Evolutionary conservation across 2,329 filamentous ascomycete genomes (phyloP).

Genomic region (Cordyceps pruinosa): DNA sequence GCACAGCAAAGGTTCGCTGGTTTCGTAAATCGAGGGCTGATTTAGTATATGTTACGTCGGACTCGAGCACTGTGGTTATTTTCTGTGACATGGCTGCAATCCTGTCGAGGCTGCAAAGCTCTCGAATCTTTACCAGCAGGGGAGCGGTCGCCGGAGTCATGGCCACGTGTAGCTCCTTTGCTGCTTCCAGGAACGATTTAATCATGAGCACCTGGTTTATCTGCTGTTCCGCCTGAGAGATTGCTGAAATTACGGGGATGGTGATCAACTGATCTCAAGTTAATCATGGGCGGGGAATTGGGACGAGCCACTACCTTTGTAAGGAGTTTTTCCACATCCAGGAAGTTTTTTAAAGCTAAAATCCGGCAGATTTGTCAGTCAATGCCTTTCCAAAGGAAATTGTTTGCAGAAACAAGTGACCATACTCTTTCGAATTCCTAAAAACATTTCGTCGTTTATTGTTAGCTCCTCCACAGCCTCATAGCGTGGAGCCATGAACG

Average conservation of each 20-base stretch:
- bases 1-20: constrained; percentile 85
- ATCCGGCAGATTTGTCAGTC: constrained; percentile 15
- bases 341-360: constrained; percentile 62
- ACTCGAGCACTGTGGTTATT: constrained; percentile 68
- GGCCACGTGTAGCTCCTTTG: constrained; percentile 61
- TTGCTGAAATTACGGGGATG: constrained; percentile 57
- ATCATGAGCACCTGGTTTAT: constrained; percentile 83
- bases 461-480: constrained; percentile 79
- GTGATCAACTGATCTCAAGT: constrained; percentile 57
- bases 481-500: constrained; percentile 64
- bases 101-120: constrained; percentile 59
- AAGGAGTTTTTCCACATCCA: constrained; percentile 73
- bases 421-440: constrained; percentile 60
- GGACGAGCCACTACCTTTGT: constrained; percentile 50
- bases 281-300: neutral
- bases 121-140: constrained; percentile 60
- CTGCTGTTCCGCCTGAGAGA: constrained; percentile 68
- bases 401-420: too few relatives aligned
- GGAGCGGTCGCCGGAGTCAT: constrained; percentile 56
- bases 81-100: constrained; percentile 53
- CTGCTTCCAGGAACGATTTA: constrained; percentile 69
- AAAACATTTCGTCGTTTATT: constrained; percentile 79
- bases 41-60: constrained; percentile 71
- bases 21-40: constrained; percentile 81
- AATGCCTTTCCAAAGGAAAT: too few relatives aligned